A percentile compares a stretch with the other conserved stretches of the same genome.
phyloP scores from a whole-genome alignment of 306 rosid genomes.

The Cicer judaicum region DNA sequence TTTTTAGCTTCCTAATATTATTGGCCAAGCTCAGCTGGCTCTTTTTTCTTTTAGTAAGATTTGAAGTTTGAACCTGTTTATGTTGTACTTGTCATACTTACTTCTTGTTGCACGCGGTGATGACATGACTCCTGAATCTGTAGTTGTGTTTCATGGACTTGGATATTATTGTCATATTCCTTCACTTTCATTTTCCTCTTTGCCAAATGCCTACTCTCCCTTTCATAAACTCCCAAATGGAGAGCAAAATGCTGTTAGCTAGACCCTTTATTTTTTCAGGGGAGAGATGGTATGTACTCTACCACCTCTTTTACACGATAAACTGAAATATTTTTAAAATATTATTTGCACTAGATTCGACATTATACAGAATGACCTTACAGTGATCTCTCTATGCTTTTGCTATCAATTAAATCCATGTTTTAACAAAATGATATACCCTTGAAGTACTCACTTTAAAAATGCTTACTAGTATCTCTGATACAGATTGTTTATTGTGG shows the following conservation, averaged over 20 bases:
- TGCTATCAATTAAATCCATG: background rate
- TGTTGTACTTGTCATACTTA: background rate
- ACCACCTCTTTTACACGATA: background rate
- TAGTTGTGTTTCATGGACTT: slow-evolving; percentile 10
- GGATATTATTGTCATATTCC: background rate
- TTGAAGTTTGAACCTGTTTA: slow-evolving; percentile 4
- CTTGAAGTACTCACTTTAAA: slow-evolving; percentile 1
- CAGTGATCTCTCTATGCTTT: background rate
- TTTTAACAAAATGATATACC: background rate
- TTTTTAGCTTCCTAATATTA: background rate
- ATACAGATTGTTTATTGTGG: background rate
- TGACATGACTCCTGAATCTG: background rate
- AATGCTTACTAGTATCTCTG: background rate
- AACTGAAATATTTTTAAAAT: background rate
- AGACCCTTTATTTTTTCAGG: background rate
- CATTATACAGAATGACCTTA: background rate
- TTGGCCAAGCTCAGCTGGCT: background rate
- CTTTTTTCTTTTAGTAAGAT: background rate
- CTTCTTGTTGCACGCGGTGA: background rate
- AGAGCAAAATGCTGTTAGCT: background rate
- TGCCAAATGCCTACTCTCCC: no score
- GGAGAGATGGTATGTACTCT: background rate
- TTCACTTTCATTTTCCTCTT: no score
- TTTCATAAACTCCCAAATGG: no score
- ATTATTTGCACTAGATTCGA: background rate